phyloP scores from a whole-genome alignment of 2,329 filamentous ascomycete genomes.

The Monilinia polystroma region DNA sequence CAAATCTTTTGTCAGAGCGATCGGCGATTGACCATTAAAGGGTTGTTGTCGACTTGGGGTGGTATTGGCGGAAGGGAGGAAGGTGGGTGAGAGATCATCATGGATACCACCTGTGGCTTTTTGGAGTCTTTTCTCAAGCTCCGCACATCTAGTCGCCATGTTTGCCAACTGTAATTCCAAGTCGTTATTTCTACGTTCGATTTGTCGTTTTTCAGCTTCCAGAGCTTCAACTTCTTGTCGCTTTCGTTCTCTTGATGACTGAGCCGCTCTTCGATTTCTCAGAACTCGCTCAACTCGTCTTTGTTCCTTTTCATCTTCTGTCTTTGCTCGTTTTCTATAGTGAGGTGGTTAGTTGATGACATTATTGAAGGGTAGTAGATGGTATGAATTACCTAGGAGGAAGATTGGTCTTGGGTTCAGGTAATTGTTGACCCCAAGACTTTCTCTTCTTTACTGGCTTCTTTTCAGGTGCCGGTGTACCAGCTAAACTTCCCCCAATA shows the following conservation, averaged over 20 bases:
- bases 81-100: slow-evolving; percentile 34
- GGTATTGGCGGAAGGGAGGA: slow-evolving; percentile 46
- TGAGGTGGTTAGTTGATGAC: slow-evolving; percentile 28
- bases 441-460: slow-evolving; percentile 90
- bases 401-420: slow-evolving; percentile 93
- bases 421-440: slow-evolving; percentile 97
- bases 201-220: slow-evolving; percentile 59
- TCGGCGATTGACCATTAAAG: slow-evolving; percentile 42
- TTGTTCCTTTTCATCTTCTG: slow-evolving; percentile 98
- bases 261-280: slow-evolving; percentile 90
- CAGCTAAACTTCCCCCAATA: slow-evolving; percentile 31
- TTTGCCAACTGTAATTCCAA: slow-evolving; percentile 59
- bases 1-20: slow-evolving; percentile 59
- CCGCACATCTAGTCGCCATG: slow-evolving; percentile 35
- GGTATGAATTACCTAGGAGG: slow-evolving; percentile 69
- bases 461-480: slow-evolving; percentile 52
- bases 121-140: slow-evolving; percentile 35
- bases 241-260: slow-evolving; percentile 78
- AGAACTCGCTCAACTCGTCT: slow-evolving; percentile 95
- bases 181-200: slow-evolving; percentile 70
- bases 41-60: slow-evolving; percentile 45
- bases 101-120: slow-evolving; percentile 35
- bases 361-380: slow-evolving; percentile 15
- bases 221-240: slow-evolving; percentile 78
- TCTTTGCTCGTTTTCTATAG: slow-evolving; percentile 89